Percentiles rank a stretch among this genome's conserved stretches.
Evolutionary conservation across 148 eudicot species (phyloP).

Genomic region (Gaultheria prostrata): DNA sequence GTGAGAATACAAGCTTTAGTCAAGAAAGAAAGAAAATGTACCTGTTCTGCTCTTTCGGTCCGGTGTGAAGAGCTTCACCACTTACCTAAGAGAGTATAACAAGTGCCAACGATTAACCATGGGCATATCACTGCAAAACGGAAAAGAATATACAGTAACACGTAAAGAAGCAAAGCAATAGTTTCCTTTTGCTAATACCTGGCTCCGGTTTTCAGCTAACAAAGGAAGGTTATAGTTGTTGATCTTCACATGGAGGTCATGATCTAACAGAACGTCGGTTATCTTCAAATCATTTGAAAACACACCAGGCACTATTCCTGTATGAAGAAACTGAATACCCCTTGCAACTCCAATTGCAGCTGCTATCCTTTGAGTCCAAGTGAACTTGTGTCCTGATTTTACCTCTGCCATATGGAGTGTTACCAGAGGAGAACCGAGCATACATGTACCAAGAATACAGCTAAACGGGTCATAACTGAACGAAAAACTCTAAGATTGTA

Average conservation of each 20-base stretch:
- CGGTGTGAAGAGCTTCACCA: slow-evolving; percentile 27
- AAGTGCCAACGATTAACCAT: slow-evolving; percentile 15
- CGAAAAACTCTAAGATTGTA: neutral
- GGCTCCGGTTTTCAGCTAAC: slow-evolving; percentile 46
- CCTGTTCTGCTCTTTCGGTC: slow-evolving; percentile 29
- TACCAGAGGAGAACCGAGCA: neutral
- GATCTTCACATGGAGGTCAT: slow-evolving; percentile 63
- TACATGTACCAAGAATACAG: neutral
- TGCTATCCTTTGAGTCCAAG: slow-evolving; percentile 63
- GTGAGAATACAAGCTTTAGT: neutral
- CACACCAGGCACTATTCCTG: slow-evolving; percentile 70
- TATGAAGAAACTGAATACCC: slow-evolving; percentile 84
- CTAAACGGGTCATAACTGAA: neutral
- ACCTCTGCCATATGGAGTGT: slow-evolving; percentile 14
- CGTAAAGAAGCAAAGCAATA: neutral
- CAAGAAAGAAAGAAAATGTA: neutral
- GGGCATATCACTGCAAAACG: neutral
- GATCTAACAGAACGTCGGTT: slow-evolving; percentile 67
- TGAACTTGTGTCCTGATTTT: slow-evolving; percentile 44
- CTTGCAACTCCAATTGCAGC: slow-evolving; percentile 73
- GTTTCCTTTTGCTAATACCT: slow-evolving; percentile 28
- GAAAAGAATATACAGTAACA: neutral
- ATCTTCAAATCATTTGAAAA: slow-evolving; percentile 64
- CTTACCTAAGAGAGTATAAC: slow-evolving; percentile 27
- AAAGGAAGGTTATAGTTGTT: slow-evolving; percentile 69